Evolutionary conservation across 768 basidiomycete genomes (phyloP).

Genomic region (Zangia roseola): DNA sequence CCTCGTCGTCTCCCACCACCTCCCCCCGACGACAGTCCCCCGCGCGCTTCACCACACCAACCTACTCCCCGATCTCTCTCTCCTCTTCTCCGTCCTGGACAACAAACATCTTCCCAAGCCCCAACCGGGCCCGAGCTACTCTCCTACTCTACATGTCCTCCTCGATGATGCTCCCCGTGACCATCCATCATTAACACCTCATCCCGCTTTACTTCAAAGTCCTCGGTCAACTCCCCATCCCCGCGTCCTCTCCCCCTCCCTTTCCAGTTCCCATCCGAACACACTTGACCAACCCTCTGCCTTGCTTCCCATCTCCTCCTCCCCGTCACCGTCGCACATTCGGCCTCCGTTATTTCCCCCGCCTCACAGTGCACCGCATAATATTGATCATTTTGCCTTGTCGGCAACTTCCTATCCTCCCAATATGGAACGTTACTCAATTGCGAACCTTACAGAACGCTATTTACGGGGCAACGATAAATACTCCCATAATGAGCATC

Average conservation of each 20-base stretch:
- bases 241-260: slow-evolving; percentile 10
- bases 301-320: slow-evolving; percentile 32
- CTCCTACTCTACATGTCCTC: slow-evolving; percentile 31
- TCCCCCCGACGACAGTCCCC: slow-evolving; percentile 5
- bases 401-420: slow-evolving; percentile 41
- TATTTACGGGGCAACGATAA: slow-evolving; percentile 40
- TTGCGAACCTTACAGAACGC: slow-evolving; percentile 37
- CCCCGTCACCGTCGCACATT: slow-evolving; percentile 45
- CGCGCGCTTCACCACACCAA: slow-evolving; percentile 6
- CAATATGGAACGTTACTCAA: slow-evolving; percentile 41
- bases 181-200: slow-evolving; percentile 25
- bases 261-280: neutral
- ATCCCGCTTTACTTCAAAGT: slow-evolving; percentile 14
- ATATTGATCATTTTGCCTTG: slow-evolving; percentile 45
- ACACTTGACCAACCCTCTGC: neutral
- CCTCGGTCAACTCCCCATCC: slow-evolving; percentile 19
- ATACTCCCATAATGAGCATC: slow-evolving; percentile 34
- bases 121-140: slow-evolving; percentile 35
- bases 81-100: slow-evolving; percentile 34
- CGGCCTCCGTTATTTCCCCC: slow-evolving; percentile 41
- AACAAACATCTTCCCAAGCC: slow-evolving; percentile 31
- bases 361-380: slow-evolving; percentile 41
- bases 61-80: slow-evolving; percentile 27
- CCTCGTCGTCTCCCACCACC: slow-evolving; percentile 8
- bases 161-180: slow-evolving; percentile 33